Base-by-base conservation (phyloP, 2,329 filamentous ascomycete species). In the Cercospora beticola region DNA sequence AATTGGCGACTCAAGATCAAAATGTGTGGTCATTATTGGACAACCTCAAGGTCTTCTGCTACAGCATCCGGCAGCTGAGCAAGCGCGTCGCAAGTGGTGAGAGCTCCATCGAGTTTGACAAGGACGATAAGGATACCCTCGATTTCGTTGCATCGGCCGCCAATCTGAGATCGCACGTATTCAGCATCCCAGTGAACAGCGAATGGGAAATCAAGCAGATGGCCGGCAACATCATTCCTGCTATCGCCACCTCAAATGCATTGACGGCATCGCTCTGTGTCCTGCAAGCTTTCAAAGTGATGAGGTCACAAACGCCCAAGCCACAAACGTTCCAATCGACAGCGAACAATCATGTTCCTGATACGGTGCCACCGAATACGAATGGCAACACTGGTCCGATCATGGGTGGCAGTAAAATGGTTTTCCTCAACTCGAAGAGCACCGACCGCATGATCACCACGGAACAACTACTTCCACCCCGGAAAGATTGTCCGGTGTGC, bases 121-220 rank as follows among this genome's bases (percentile, higher is more conserved):
- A 99, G 82, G 95, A 99, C 78, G 95, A 99, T 76, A 88, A 90
- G 40, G 94, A 98, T 77, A 97, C 94, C 0, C 85, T 99, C 7
- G 94, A 99, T 77, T 98, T 99, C 78, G 95, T 99, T 6, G 88
- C 93, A 0, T 89, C 95, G 0, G 92, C 91, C 73, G 93, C 94
- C 31, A 99, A 99, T 76, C 87, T 99, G 26, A 88, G 95, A 56
- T 95, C 94, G 0, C 85, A 88, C 26, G 86, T 97, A n/a, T 99
- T 99, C 77, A 91, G 89, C 66, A 97, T 99, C 67, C 91, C 94
- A 64, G 82, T 85, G 4, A 94, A 93, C 79, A 97, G 93, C 23
- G 93, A 96, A 68, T 99, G 98, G 77, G 94, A 98, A 77, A 94
- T 95, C 76, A 99, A 99, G 82, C 87, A 99, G 81, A 99, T 98